Evolutionary conservation across 2,329 filamentous ascomycete genomes (phyloP).

Genomic region (Phaeoacremonium minimum): DNA sequence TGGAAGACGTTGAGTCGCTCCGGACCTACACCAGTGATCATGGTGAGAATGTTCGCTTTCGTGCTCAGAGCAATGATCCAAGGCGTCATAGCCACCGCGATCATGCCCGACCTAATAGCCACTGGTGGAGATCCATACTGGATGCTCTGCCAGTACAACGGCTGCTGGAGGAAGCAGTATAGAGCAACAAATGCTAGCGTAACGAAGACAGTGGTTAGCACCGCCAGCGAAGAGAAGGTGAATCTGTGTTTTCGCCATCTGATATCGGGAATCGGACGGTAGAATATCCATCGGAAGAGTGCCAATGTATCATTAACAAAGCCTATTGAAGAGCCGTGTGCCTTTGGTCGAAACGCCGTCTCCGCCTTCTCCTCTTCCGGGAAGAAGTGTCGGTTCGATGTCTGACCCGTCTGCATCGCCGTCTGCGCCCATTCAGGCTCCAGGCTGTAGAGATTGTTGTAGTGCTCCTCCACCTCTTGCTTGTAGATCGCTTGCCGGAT

Average conservation of each 20-base stretch:
- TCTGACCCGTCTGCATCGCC: constrained; percentile 42
- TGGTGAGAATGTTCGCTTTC: constrained; percentile 82
- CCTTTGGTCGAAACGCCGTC: constrained; percentile 56
- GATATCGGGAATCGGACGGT: constrained; percentile 76
- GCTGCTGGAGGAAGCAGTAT: constrained; percentile 83
- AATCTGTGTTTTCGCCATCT: constrained; percentile 64
- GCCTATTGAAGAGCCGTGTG: constrained; percentile 71
- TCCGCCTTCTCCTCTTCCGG: constrained; percentile 58
- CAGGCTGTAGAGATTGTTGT: constrained; percentile 46
- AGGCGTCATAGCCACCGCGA: constrained; percentile 84
- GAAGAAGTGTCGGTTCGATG: constrained; percentile 67
- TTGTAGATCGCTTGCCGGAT: constrained; percentile 86
- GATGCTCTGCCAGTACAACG: constrained; percentile 86
- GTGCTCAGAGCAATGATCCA: constrained; percentile 89
- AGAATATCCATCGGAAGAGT: constrained; percentile 84
- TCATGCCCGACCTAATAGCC: constrained; percentile 84
- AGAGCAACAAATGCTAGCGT: constrained; percentile 70
- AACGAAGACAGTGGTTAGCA: constrained; percentile 62
- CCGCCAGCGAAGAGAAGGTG: constrained; percentile 75
- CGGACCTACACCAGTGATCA: constrained; percentile 85
- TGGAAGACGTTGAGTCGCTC: constrained; percentile 91
- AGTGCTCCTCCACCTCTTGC: constrained; percentile 68
- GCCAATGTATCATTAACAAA: constrained; percentile 75
- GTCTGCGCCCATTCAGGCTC: constrained; percentile 42
- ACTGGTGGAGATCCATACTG: constrained; percentile 82